Evolutionary conservation across 2,329 filamentous ascomycete genomes (phyloP).

Genomic region (Harringtonia aguacate): DNA sequence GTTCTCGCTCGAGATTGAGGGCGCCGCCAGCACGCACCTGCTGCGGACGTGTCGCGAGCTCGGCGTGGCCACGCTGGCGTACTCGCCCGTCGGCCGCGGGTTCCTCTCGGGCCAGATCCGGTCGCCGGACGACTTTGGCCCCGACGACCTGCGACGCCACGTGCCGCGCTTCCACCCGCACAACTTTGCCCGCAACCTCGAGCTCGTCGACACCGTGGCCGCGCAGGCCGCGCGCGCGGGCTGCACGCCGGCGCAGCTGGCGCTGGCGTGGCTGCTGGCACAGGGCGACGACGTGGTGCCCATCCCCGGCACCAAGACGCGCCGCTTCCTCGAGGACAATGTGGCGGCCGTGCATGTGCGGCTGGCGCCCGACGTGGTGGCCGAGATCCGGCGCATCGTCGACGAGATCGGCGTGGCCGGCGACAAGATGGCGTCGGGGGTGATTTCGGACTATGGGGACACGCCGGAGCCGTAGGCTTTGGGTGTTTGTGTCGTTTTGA

Average conservation of each 20-base stretch:
- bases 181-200: slow-evolving; percentile 45
- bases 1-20: slow-evolving; percentile 49
- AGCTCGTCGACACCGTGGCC: slow-evolving; percentile 38
- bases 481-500: too few relatives aligned
- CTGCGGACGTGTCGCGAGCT: slow-evolving; percentile 47
- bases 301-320: slow-evolving; percentile 39
- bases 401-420: slow-evolving; percentile 11
- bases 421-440: slow-evolving; percentile 7
- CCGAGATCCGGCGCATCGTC: slow-evolving; percentile 20
- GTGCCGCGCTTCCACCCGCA: slow-evolving; percentile 38
- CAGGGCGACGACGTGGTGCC: slow-evolving; percentile 52
- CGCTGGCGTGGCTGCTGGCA: slow-evolving; percentile 51
- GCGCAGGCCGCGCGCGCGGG: slow-evolving; percentile 41
- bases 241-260: slow-evolving; percentile 44
- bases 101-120: slow-evolving; percentile 41
- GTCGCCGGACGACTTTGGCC: slow-evolving; percentile 32
- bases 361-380: slow-evolving; percentile 23
- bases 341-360: slow-evolving; percentile 20
- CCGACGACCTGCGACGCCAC: slow-evolving; percentile 33
- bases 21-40: slow-evolving; percentile 30
- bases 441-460: slow-evolving; percentile 8
- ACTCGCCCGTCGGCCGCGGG: slow-evolving; percentile 49
- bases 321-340: slow-evolving; percentile 37
- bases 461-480: slow-evolving; percentile 2
- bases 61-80: slow-evolving; percentile 44